Conservation (phyloP, 805 yeast genomes). For the Lipomyces sp. region DNA sequence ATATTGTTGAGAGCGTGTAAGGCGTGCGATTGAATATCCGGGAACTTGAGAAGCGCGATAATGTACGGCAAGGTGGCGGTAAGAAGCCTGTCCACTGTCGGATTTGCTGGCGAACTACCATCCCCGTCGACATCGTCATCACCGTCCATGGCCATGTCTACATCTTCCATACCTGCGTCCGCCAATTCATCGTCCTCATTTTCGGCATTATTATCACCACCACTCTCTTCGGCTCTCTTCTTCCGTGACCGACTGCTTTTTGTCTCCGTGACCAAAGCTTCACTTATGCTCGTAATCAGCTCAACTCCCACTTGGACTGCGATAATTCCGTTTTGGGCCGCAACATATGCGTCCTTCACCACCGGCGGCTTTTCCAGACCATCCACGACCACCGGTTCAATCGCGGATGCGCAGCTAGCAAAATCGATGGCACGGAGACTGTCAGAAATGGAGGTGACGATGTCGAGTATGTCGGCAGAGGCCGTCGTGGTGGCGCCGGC, state of each 20-base stretch:
- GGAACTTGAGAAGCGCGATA: slow-evolving; percentile 39
- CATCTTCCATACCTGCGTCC: slow-evolving; percentile 9
- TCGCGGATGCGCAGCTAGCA: not conserved
- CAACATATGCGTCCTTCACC: slow-evolving; percentile 1
- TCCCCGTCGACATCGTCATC: slow-evolving; percentile 25
- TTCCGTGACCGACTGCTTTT: not conserved
- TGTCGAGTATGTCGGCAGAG: slow-evolving; percentile 12
- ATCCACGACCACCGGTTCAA: slow-evolving; percentile 1
- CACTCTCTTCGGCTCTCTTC: not conserved
- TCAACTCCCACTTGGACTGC: slow-evolving; percentile 72
- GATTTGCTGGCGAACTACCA: slow-evolving; percentile 2
- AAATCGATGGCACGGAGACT: slow-evolving; percentile 4
- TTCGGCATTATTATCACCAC: slow-evolving; percentile 17
- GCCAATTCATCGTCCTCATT: slow-evolving; percentile 30
- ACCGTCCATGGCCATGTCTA: slow-evolving; percentile 10
- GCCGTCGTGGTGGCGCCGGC: not conserved
- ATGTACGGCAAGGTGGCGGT: slow-evolving; percentile 11
- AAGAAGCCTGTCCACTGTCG: slow-evolving; percentile 26
- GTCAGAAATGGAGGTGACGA: slow-evolving; percentile 1
- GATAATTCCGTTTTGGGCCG: slow-evolving; percentile 53
- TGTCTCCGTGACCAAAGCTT: slow-evolving; percentile 44
- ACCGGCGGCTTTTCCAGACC: slow-evolving; percentile 5
- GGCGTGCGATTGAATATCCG: slow-evolving; percentile 53
- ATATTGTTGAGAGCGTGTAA: slow-evolving; percentile 70
- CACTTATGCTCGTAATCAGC: slow-evolving; percentile 70